Evolutionary conservation across 805 yeast genomes (phyloP).

Genomic region (Sugiyamaella lignohabitans): DNA sequence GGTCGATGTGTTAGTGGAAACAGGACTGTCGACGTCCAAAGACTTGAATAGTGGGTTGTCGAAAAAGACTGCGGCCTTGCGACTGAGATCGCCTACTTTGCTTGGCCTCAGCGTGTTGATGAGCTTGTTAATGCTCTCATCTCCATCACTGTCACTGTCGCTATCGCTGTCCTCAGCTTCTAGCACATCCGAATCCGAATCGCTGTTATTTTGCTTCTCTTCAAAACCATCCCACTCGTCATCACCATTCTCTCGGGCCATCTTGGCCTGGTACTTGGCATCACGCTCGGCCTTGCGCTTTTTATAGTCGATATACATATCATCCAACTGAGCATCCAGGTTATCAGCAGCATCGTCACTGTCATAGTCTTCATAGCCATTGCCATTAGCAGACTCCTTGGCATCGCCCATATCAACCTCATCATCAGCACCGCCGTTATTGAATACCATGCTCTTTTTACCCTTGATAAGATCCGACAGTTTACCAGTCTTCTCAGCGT

Average conservation of each 20-base stretch:
- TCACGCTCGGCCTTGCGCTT: conserved; percentile 35
- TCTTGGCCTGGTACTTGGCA: conserved; percentile 47
- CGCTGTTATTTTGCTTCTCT: conserved; percentile 28
- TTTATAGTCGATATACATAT: conserved; percentile 71
- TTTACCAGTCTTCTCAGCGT: conserved; percentile 86
- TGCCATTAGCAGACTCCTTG: conserved; percentile 28
- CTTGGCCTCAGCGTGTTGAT: conserved; percentile 16
- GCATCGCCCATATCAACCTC: conserved; percentile 19
- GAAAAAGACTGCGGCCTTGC: conserved; percentile 34
- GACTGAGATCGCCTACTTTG: conserved; percentile 26
- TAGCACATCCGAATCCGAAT: conserved; percentile 17
- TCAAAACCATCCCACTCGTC: conserved; percentile 29
- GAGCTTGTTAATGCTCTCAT: conserved; percentile 16
- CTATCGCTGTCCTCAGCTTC: conserved; percentile 19
- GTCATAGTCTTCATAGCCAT: conserved; percentile 32
- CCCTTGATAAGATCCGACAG: conserved; percentile 69
- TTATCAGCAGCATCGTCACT: conserved; percentile 39
- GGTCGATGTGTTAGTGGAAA: conserved; percentile 11
- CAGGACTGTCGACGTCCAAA: conserved; percentile 20
- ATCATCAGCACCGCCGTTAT: conserved; percentile 28
- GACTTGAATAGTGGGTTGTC: conserved; percentile 33
- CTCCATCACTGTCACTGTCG: conserved; percentile 20
- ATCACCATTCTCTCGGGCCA: conserved; percentile 37
- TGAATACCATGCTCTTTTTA: conserved; percentile 43
- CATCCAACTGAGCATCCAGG: conserved; percentile 75